Base-by-base conservation (phyloP, 202 grass and related monocot species). In the Miscanthus sacchariflorus region DNA sequence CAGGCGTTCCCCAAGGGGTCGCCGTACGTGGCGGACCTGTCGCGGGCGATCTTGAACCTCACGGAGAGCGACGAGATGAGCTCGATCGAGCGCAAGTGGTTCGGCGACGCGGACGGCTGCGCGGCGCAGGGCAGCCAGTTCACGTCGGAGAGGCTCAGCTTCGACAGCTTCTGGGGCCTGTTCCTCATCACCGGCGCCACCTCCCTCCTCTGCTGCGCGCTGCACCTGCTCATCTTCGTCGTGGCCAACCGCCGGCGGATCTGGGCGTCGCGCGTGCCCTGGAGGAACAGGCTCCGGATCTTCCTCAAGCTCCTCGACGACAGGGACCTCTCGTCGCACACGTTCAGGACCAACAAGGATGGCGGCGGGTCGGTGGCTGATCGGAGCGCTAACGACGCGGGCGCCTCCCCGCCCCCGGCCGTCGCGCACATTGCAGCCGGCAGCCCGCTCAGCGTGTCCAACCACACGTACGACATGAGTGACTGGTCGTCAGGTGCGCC, bases 1-100 rank as follows among this genome's bases (percentile, higher is more conserved):
- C 83, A 95, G 93, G 93, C 84, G 8, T 96, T 98, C 70, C 89
- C 87, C 0, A 96, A 76, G 87, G 96, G 96, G 0, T 98, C 96
- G 14, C 91, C 91, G 6, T 84, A 94, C 69, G 96, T 95, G 39
- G 15, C 81, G 4, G 96, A 98, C 52, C 74, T 96, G 46, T 98
- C 94, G 14, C 89, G 86, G 7, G 96, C 89, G 72, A 94, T 98
- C 80, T 74, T 96, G 21, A 93, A 89, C 54, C 80, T 96, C 35
- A 98, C 85, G 0, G 92, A 96, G 90, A 84, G 83, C 52, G 59
- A 89, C 1, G 87, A 90, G 78, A 91, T 93, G 77, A 59, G 59
- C 71, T 2, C 11, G 13, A 90, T 98, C 66, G 88, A 85, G 74
- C 80, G 88, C 72, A 94, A 89, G 79, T 98, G 94, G 94, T 96